Evolutionary conservation across 2,329 filamentous ascomycete species (phyloP).

Genomic region (Fusarium sp.): DNA sequence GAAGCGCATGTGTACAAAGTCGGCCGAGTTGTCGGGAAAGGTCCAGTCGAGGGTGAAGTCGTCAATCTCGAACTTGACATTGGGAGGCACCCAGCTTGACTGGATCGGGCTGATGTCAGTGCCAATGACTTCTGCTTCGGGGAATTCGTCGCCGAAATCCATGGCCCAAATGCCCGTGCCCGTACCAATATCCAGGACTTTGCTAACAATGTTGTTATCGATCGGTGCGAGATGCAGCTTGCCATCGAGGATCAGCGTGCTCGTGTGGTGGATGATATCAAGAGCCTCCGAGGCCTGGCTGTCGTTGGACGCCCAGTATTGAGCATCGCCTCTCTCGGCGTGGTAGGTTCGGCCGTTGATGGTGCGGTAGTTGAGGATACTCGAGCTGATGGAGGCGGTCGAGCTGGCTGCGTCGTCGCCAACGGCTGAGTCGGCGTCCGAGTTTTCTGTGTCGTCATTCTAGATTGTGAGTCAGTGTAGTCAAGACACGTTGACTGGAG

Average conservation of each 20-base stretch:
- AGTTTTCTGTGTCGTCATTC: conserved; percentile 1
- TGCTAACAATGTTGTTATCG: conserved; percentile 1
- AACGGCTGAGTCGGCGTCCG: conserved; percentile 27
- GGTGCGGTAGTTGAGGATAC: conserved; percentile 35
- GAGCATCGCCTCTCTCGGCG: conserved; percentile 33
- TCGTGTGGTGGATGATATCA: conserved; percentile 35
- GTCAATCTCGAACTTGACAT: conserved; percentile 57
- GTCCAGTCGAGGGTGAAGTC: conserved; percentile 49
- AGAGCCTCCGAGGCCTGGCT: conserved; percentile 33
- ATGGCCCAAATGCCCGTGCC: conserved; percentile 57
- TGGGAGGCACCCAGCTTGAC: conserved; percentile 59
- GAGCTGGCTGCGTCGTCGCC: conserved; percentile 27
- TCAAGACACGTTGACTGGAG: too few relatives aligned
- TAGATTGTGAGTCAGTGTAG: conserved; percentile 1
- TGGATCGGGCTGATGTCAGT: conserved; percentile 69
- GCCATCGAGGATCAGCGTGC: conserved; percentile 21
- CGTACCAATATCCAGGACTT: conserved; percentile 33
- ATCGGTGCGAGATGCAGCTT: conserved; percentile 30
- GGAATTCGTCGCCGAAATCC: conserved; percentile 60
- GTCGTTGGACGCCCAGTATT: conserved; percentile 39
- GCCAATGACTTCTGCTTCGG: conserved; percentile 58
- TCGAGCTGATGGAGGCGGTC: conserved; percentile 33
- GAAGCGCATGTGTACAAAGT: conserved; percentile 69
- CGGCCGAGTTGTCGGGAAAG: conserved; percentile 55
- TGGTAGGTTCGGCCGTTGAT: conserved; percentile 40